Conservation (phyloP, 208 protist genomes). For the Trypanosoma boissoni region DNA sequence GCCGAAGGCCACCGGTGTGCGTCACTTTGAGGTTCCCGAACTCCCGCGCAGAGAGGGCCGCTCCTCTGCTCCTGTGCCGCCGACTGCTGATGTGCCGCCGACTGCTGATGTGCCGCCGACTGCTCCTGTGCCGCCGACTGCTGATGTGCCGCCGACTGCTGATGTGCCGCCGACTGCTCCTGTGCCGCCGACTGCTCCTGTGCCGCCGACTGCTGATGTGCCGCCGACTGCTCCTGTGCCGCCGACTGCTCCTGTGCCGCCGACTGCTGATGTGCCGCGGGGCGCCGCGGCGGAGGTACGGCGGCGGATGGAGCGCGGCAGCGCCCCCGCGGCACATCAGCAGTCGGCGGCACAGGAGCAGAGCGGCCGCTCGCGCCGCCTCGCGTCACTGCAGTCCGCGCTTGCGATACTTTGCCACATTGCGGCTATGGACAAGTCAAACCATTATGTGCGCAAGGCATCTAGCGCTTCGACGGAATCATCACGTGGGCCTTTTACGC, state of each 20-base stretch:
- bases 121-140: too few species aligned
- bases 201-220: neutral
- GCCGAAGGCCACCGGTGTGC: neutral
- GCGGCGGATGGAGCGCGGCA: constrained; percentile 18
- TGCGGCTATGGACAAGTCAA: constrained; percentile 34
- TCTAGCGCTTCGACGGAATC: too few species aligned
- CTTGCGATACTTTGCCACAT: constrained; percentile 57
- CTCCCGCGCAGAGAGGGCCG: too few species aligned
- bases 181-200: neutral
- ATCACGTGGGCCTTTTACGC: neutral
- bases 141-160: too few species aligned
- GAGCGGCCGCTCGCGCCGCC: constrained; percentile 3
- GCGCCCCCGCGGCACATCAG: neutral
- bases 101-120: too few species aligned
- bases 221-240: neutral
- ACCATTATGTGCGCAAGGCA: constrained; percentile 29
- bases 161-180: too few species aligned
- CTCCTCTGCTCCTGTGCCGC: too few species aligned
- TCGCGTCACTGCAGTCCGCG: constrained; percentile 30
- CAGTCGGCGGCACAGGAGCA: neutral
- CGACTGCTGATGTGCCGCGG: too few species aligned
- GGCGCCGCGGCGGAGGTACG: neutral
- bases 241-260: neutral
- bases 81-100: too few species aligned
- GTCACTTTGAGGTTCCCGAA: constrained; percentile 9